A percentile compares a stretch with the other conserved stretches of the same genome.
phyloP scores from a whole-genome alignment of 148 eudicot genomes.

The Chenopodium album region DNA sequence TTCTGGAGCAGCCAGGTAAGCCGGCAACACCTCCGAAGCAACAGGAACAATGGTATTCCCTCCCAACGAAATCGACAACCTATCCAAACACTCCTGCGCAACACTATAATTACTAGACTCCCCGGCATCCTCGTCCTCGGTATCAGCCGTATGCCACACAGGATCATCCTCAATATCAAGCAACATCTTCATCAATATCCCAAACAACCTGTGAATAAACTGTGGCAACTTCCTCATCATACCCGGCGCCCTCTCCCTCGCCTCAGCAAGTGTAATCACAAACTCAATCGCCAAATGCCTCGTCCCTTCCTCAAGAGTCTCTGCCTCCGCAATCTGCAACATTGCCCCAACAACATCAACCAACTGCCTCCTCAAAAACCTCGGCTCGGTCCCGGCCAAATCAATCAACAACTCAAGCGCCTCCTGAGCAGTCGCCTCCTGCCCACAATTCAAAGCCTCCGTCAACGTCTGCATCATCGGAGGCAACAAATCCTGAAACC shows the following conservation, averaged over 20 bases:
- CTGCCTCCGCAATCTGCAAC: conserved; percentile 90
- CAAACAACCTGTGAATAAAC: conserved; percentile 48
- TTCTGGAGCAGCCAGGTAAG: conserved; percentile 38
- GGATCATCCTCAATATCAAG: conserved; percentile 48
- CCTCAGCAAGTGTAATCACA: conserved; percentile 54
- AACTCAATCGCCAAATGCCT: conserved; percentile 73
- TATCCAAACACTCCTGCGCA: conserved; percentile 51
- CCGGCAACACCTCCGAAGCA: conserved; percentile 40
- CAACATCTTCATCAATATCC: conserved; percentile 42
- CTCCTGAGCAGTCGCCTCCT: conserved; percentile 85
- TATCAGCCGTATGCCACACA: conserved; percentile 37
- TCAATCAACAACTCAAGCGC: conserved; percentile 77
- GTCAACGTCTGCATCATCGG: conserved; percentile 85
- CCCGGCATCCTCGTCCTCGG: conserved; percentile 45
- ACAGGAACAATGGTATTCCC: conserved; percentile 44
- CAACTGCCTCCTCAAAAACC: conserved; percentile 70
- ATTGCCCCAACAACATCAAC: conserved; percentile 84
- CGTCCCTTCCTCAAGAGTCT: conserved; percentile 69
- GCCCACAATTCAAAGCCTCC: conserved; percentile 63
- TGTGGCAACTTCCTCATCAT: conserved; percentile 70
- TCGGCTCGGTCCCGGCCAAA: conserved; percentile 80
- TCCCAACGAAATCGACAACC: conserved; percentile 41
- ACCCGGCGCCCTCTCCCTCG: conserved; percentile 56
- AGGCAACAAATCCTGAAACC: conserved; percentile 78
- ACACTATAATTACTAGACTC: conserved; percentile 41